Evolutionary conservation across 2,329 filamentous ascomycete species (phyloP).

Genomic region (Claviceps digitariae): DNA sequence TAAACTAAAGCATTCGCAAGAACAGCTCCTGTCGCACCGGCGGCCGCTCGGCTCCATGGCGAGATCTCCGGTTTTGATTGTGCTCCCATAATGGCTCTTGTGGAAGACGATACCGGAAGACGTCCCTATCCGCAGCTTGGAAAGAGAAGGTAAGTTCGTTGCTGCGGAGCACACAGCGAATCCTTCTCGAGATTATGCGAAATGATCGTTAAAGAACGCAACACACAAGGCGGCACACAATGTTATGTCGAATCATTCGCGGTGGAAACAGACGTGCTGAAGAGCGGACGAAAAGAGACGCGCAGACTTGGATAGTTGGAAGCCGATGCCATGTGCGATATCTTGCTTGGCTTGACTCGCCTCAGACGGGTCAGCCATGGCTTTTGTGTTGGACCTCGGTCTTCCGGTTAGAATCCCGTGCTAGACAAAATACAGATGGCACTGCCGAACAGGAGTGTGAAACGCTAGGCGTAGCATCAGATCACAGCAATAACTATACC

Average conservation of each 20-base stretch:
- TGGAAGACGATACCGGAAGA: background rate
- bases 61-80: slow-evolving; percentile 62
- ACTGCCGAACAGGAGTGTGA: too few relatives aligned
- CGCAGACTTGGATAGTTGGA: background rate
- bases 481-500: background rate
- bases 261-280: background rate
- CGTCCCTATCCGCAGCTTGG: background rate
- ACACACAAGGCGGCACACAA: background rate
- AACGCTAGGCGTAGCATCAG: too few relatives aligned
- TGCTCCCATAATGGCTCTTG: slow-evolving; percentile 28
- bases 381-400: slow-evolving; percentile 7
- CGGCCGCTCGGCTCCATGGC: slow-evolving; percentile 85
- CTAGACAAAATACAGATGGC: background rate
- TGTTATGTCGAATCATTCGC: background rate
- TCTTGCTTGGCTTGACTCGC: background rate
- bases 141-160: background rate
- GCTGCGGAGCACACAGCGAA: background rate
- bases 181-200: background rate
- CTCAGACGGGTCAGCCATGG: background rate
- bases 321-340: background rate
- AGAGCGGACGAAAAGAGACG: background rate
- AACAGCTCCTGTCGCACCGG: slow-evolving; percentile 84
- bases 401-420: slow-evolving; percentile 1
- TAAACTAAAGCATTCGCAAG: slow-evolving; percentile 93
- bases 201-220: background rate